Percentiles rank a stretch among this genome's conserved stretches.
phyloP scores from a whole-genome alignment of 768 basidiomycete species.

The Amyloporia xantha region DNA sequence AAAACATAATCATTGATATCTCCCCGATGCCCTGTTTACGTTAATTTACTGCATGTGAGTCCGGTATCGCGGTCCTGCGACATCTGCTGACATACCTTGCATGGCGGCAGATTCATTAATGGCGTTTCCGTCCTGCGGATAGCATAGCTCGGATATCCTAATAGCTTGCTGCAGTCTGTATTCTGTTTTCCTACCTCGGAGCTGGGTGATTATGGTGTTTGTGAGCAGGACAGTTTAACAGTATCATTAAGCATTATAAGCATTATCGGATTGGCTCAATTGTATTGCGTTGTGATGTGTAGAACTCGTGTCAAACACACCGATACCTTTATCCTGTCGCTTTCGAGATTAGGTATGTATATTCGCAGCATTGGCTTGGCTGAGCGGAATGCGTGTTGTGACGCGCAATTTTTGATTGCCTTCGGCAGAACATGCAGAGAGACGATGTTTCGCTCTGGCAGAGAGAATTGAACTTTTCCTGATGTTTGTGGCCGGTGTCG shows the following conservation, averaged over 20 bases:
- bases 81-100: not conserved
- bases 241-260: no score
- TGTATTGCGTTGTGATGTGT: not conserved
- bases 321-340: no score
- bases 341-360: no score
- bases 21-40: no score
- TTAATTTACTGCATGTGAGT: not conserved
- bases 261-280: not conserved
- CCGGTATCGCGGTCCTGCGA: not conserved
- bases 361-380: no score
- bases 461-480: no score
- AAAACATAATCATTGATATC: not conserved
- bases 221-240: not conserved
- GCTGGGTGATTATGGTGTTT: not conserved
- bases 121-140: not conserved
- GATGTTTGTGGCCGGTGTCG: no score
- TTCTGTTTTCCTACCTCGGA: not conserved
- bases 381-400: no score
- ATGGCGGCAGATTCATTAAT: not conserved
- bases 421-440: no score
- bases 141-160: not conserved
- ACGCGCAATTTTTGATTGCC: no score
- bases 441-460: no score
- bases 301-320: not conserved
- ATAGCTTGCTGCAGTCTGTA: not conserved